These are phyloP conservation scores for Lunularia cruciata DNA, from an alignment of 225 moss, liverwort and hornwort species.

Conservation along the genomic window DNA sequence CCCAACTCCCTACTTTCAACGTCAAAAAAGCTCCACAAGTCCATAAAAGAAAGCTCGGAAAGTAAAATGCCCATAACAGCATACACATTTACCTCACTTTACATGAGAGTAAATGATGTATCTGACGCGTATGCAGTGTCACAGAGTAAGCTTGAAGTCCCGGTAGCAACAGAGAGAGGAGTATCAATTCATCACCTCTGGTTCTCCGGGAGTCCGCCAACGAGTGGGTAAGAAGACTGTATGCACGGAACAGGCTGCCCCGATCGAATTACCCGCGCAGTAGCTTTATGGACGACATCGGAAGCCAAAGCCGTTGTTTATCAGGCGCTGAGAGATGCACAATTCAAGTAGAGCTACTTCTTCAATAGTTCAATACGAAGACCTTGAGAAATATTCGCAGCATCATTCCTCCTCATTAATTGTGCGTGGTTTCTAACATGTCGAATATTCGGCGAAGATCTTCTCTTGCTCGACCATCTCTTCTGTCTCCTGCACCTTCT, in stretches of 20 bases:
- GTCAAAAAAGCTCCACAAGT: neutral
- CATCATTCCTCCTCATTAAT: constrained; percentile 30
- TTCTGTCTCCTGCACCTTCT: neutral
- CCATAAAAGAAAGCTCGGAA: neutral
- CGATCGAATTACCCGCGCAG: too few species aligned
- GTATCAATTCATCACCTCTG: neutral
- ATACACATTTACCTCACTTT: neutral
- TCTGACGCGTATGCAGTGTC: neutral
- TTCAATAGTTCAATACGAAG: constrained; percentile 24
- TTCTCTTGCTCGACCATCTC: neutral
- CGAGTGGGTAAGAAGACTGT: constrained; percentile 9
- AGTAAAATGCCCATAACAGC: neutral
- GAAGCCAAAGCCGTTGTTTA: constrained; percentile 13
- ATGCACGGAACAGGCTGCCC: neutral
- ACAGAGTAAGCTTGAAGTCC: neutral
- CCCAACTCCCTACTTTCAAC: neutral
- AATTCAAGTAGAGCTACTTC: constrained; percentile 26
- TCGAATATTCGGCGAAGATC: constrained; percentile 27
- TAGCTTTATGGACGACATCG: neutral
- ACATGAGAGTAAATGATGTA: neutral
- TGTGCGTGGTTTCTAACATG: neutral
- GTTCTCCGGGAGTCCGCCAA: neutral
- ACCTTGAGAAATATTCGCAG: constrained; percentile 33
- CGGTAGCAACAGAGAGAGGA: neutral
- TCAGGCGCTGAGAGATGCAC: neutral